phyloP scores from a whole-genome alignment of 2,329 filamentous ascomycete genomes.

The Cladosporium sp. region DNA sequence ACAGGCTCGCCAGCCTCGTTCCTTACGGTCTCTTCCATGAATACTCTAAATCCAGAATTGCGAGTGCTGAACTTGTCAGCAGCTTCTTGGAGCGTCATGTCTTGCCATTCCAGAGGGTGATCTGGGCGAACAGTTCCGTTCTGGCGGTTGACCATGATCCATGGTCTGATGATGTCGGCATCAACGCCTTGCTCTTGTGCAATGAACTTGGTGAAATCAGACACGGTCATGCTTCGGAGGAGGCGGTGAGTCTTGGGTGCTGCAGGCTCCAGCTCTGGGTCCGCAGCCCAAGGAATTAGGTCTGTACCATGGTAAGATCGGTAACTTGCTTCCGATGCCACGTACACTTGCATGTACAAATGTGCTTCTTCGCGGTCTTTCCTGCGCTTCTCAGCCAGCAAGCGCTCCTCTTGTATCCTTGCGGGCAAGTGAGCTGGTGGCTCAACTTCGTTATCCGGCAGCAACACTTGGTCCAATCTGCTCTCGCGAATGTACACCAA shows the following conservation, averaged over 20 bases:
- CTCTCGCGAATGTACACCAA: constrained; percentile 93
- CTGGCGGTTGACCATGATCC: constrained; percentile 98
- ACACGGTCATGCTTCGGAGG: constrained; percentile 69
- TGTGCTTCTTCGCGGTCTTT: constrained; percentile 94
- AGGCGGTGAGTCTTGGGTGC: constrained; percentile 70
- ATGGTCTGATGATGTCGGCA: constrained; percentile 70
- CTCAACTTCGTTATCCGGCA: constrained; percentile 69
- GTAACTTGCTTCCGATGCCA: constrained; percentile 80
- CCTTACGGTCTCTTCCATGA: constrained; percentile 74
- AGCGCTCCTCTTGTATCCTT: constrained; percentile 77
- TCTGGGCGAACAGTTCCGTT: constrained; percentile 96
- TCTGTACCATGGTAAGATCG: constrained; percentile 79
- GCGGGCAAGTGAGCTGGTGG: constrained; percentile 77
- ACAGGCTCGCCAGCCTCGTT: constrained; percentile 65
- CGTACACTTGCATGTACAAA: constrained; percentile 79
- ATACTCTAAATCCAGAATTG: constrained; percentile 68
- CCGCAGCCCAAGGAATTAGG: constrained; percentile 58
- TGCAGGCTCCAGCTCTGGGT: constrained; percentile 58
- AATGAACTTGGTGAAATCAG: constrained; percentile 68
- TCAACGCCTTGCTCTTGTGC: constrained; percentile 67
- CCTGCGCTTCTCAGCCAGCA: constrained; percentile 67
- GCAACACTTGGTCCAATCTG: constrained; percentile 75
- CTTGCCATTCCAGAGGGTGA: constrained; percentile 72
- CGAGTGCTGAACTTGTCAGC: constrained; percentile 65
- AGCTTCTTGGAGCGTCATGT: constrained; percentile 65